These are phyloP conservation scores for Boletellus emodensis DNA, from an alignment of 768 basidiomycete genomes.

Conservation along the genomic window DNA sequence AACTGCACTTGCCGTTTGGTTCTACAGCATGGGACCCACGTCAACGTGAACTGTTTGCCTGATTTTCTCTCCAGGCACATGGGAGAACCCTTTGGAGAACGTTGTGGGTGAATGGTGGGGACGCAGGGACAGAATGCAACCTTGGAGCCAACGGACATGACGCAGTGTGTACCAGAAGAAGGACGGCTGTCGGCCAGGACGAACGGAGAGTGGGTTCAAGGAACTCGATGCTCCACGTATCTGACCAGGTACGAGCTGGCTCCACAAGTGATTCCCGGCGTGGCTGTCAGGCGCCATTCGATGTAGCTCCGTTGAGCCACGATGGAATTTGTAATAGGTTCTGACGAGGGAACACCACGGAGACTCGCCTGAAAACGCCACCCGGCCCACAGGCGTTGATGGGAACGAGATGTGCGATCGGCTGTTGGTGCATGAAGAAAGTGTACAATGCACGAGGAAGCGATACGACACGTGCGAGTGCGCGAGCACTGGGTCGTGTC, in stretches of 20 bases:
- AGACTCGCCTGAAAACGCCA: slow-evolving; percentile 19
- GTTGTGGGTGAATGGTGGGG: slow-evolving; percentile 2
- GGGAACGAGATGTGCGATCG: slow-evolving; percentile 24
- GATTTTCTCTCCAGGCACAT: slow-evolving; percentile 3
- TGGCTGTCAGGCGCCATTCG: slow-evolving; percentile 9
- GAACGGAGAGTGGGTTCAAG: slow-evolving; percentile 20
- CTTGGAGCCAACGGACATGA: slow-evolving; percentile 19
- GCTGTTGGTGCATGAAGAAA: slow-evolving; percentile 6
- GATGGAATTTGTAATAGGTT: slow-evolving; percentile 22
- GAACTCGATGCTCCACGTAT: slow-evolving; percentile 20
- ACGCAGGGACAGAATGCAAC: slow-evolving; percentile 13
- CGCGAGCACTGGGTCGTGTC: slow-evolving; percentile 5
- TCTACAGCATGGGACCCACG: slow-evolving; percentile 10
- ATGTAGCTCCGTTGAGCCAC: slow-evolving; percentile 15
- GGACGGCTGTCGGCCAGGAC: slow-evolving; percentile 1
- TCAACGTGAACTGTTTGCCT: background rate
- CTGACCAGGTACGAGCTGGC: slow-evolving; percentile 7
- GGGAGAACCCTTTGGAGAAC: background rate
- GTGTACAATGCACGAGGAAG: slow-evolving; percentile 18
- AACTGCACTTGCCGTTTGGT: background rate
- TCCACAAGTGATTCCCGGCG: slow-evolving; percentile 16
- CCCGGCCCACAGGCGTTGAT: slow-evolving; percentile 22
- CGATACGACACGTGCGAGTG: slow-evolving; percentile 1
- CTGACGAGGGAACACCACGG: slow-evolving; percentile 25
- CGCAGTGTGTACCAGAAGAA: slow-evolving; percentile 4